These are phyloP conservation scores for Geotrichum reessii DNA, from an alignment of 1,139 yeast genomes.

Conservation along the genomic window DNA sequence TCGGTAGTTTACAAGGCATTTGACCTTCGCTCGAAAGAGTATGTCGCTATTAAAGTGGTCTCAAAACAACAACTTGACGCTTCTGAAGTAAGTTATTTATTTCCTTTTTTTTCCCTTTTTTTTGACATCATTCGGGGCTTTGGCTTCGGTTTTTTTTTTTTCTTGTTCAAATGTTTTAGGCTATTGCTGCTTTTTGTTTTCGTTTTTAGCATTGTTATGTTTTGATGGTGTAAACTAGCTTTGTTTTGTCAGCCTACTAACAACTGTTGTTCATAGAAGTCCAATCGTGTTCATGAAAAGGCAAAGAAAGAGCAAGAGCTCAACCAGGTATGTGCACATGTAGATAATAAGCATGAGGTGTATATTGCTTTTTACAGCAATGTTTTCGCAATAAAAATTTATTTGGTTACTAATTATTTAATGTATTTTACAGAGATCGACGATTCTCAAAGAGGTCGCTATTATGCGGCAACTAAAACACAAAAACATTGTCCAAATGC, in stretches of 20 bases:
- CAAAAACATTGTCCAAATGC: constrained; percentile 63
- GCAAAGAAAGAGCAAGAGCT: constrained; percentile 1
- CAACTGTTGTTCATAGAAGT: neutral
- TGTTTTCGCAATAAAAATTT: neutral
- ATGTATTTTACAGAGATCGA: constrained; percentile 42
- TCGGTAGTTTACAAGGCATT: constrained; percentile 76
- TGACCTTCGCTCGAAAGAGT: constrained; percentile 43
- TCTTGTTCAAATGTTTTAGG: too few species aligned
- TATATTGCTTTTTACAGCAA: neutral
- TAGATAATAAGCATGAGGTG: neutral
- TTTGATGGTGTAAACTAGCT: neutral
- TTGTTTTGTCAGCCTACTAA: neutral
- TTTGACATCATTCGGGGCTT: neutral
- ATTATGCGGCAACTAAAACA: constrained; percentile 73
- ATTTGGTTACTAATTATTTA: neutral
- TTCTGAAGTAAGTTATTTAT: constrained; percentile 31
- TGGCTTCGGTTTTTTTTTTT: neutral
- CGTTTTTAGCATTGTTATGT: neutral
- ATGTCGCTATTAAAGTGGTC: constrained; percentile 82
- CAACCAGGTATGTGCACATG: constrained; percentile 5
- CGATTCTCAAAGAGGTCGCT: constrained; percentile 75
- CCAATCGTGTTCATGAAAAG: neutral
- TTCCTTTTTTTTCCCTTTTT: neutral
- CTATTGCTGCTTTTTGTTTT: neutral
- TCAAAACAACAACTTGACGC: constrained; percentile 57